phyloP scores from a whole-genome alignment of 257 asterid species.

The Petrea volubilis region DNA sequence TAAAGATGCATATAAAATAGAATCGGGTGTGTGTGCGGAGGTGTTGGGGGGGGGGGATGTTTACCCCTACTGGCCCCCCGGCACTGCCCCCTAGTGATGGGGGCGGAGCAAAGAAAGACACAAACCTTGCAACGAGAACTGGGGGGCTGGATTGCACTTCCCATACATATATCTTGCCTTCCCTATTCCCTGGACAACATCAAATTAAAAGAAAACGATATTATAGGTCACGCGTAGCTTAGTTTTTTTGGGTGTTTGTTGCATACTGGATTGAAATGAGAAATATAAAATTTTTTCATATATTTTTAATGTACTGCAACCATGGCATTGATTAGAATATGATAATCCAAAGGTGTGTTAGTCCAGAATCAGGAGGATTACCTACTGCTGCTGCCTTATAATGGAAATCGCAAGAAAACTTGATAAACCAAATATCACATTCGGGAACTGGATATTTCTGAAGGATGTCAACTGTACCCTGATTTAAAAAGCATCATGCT shows the following conservation, averaged over 20 bases:
- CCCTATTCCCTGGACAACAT: slow-evolving; percentile 72
- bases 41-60: too few relatives aligned
- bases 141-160: slow-evolving; percentile 94
- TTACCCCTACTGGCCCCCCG: too few relatives aligned
- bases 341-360: background rate
- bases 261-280: too few relatives aligned
- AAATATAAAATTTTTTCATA: background rate
- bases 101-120: slow-evolving; percentile 21
- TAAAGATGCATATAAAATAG: too few relatives aligned
- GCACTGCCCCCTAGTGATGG: too few relatives aligned
- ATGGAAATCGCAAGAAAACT: slow-evolving; percentile 89
- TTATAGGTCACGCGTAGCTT: background rate
- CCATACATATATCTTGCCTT: slow-evolving; percentile 95
- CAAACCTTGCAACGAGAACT: slow-evolving; percentile 71
- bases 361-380: slow-evolving; percentile 26
- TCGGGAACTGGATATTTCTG: slow-evolving; percentile 98
- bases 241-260: background rate
- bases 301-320: background rate
- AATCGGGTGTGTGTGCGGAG: too few relatives aligned
- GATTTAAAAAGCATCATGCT: slow-evolving; percentile 28
- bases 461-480: slow-evolving; percentile 95
- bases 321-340: slow-evolving; percentile 2
- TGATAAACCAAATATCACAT: slow-evolving; percentile 97
- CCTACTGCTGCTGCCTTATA: slow-evolving; percentile 85
- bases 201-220: slow-evolving; percentile 23